Percentiles rank a stretch among this genome's conserved stretches.
Conservation (phyloP, 2,329 filamentous ascomycete genomes). For the Hymenoscyphus scutula region DNA sequence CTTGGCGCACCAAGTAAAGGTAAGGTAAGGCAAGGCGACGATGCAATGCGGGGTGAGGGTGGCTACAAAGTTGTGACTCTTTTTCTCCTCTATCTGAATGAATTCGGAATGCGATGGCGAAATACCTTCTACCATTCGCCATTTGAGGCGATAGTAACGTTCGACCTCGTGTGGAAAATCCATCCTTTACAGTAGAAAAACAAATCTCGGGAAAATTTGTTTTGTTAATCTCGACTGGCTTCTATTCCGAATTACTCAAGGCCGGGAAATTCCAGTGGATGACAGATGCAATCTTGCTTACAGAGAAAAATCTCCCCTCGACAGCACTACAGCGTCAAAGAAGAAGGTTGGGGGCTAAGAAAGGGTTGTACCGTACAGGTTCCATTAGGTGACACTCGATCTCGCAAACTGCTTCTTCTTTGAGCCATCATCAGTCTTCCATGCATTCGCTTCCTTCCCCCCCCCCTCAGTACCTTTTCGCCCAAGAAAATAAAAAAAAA, state of each 20-base stretch:
- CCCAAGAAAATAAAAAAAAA: no score
- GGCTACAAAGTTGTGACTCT: not conserved
- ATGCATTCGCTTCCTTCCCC: not conserved
- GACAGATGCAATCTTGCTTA: slow-evolving; percentile 8
- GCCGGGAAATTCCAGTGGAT: not conserved
- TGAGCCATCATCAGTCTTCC: not conserved
- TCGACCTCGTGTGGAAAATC: not conserved
- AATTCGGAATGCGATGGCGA: no score
- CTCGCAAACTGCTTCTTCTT: slow-evolving; percentile 7
- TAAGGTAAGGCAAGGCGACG: slow-evolving; percentile 1
- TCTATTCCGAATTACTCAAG: not conserved
- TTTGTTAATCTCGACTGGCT: slow-evolving; percentile 1
- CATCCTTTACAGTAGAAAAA: not conserved
- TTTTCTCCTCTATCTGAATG: no score
- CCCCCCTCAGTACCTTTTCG: no score
- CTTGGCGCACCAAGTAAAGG: no score
- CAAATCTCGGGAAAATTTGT: not conserved
- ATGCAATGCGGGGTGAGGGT: slow-evolving; percentile 10
- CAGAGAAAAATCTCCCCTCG: no score
- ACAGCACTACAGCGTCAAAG: no score
- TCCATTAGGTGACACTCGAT: slow-evolving; percentile 3
- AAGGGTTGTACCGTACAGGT: not conserved
- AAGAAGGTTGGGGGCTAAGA: not conserved
- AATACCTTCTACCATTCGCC: no score
- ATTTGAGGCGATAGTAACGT: not conserved